These are phyloP conservation scores for Fusarium sp. DNA, from an alignment of 2,329 filamentous ascomycete species.

Conservation along the genomic window DNA sequence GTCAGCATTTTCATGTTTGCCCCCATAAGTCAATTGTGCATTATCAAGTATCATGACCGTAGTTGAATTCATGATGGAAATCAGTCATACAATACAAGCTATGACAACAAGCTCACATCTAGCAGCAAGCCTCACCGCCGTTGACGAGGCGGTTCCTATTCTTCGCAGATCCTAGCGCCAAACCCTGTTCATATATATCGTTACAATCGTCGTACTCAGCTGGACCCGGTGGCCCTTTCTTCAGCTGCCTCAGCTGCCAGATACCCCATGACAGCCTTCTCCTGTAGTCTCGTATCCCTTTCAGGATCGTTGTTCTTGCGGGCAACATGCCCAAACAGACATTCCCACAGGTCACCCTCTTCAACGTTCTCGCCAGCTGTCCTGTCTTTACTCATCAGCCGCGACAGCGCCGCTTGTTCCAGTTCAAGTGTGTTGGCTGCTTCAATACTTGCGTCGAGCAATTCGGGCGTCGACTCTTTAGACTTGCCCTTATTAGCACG, in stretches of 20 bases:
- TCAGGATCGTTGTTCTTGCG: conserved; percentile 42
- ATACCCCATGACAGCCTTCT: conserved; percentile 54
- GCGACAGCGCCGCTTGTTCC: conserved; percentile 75
- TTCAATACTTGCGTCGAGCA: conserved; percentile 75
- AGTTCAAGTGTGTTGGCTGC: conserved; percentile 87
- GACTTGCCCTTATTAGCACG: conserved; percentile 51
- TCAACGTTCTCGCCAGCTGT: conserved; percentile 83
- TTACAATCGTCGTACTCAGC: conserved; percentile 8
- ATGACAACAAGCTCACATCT: background rate
- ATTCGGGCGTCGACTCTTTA: conserved; percentile 56
- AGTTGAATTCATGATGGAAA: background rate
- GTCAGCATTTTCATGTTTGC: background rate
- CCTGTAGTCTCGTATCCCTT: conserved; percentile 46
- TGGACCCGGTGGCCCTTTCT: conserved; percentile 42
- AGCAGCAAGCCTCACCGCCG: background rate
- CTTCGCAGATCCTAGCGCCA: background rate
- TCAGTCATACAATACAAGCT: background rate
- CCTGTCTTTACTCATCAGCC: conserved; percentile 75
- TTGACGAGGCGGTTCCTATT: background rate
- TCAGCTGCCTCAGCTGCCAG: conserved; percentile 60
- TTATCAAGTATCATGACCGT: background rate
- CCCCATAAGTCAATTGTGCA: background rate
- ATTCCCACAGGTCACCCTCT: conserved; percentile 85
- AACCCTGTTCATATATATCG: background rate
- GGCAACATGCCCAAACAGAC: conserved; percentile 76